Evolutionary conservation across 2,329 filamentous ascomycete genomes (phyloP), one percentile per base, ranked within the genome.

Genomic region (Torrubiella hemipterigena): DNA sequence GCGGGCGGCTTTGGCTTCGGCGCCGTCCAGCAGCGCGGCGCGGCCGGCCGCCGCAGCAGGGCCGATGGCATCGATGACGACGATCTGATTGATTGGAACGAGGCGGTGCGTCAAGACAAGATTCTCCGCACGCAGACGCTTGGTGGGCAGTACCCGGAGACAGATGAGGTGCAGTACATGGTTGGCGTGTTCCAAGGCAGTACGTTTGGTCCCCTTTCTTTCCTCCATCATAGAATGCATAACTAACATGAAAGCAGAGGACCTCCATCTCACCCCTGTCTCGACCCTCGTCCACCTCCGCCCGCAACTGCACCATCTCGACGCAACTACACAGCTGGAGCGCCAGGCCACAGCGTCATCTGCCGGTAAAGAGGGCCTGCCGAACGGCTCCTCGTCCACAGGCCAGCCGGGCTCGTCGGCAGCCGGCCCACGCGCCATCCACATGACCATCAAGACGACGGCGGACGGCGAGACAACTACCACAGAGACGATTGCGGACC

Each of bases 281-380:
- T 76, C 79, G 24, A 80, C 83, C 3, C 73, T 94, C 27, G 81
- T 93, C 25, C 84, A 93, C 50, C 75, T 98, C 48, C 81, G 87
- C 4, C 86, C 91, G 0, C 84, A 95, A 48, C 81, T 93, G 38
- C 85, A 94, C 56, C 86, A 96, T 58, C 68, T 96, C 43, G 91
- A 96, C 56, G 89, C 91, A 4, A 59, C 76, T 27, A 67, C 78
- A 28, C 85, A 95, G 46, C 69, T 83, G 34, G 74, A 81, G 21
- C 63, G 65, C 25, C 54, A 55, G 29, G 55, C 58, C 21, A n/a
- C n/a, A n/a, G 47, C 59, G 51, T 47, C 49, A 31, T 43, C 50
- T 12, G 53, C 54, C 18, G 47, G 57, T 53, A 51, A 54, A 33
- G 53, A 55, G 16, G 42, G 50, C 14, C 42, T 42, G 7, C 50